phyloP scores from a whole-genome alignment of 2,329 filamentous ascomycete genomes.

The Pyrenophora seminiperda region DNA sequence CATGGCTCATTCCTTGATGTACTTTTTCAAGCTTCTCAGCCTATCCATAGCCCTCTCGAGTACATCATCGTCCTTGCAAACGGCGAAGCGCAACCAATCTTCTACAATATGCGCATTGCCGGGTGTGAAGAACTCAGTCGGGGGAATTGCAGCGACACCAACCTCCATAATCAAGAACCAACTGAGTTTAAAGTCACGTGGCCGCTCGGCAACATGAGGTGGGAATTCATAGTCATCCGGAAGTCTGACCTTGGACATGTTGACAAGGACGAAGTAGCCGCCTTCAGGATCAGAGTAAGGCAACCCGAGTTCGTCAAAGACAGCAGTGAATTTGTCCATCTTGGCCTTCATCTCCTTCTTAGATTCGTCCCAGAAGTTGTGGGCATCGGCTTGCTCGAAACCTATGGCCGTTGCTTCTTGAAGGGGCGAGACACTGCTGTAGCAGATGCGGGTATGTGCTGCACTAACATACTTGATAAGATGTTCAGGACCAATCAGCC shows the following conservation, averaged over 20 bases:
- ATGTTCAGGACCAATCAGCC: conserved; percentile 86
- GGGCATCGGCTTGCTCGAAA: conserved; percentile 84
- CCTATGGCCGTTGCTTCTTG: conserved; percentile 94
- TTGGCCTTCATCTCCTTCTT: conserved; percentile 88
- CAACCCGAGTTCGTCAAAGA: conserved; percentile 56
- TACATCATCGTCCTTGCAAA: conserved; percentile 92
- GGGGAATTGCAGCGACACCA: conserved; percentile 92
- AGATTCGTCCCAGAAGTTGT: conserved; percentile 85
- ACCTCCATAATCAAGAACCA: conserved; percentile 98
- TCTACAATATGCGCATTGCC: conserved; percentile 82
- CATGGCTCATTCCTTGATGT: conserved; percentile 44
- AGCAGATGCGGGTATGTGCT: conserved; percentile 96
- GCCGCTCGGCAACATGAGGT: conserved; percentile 80
- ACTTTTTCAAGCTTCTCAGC: conserved; percentile 56
- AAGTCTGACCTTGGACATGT: conserved; percentile 84
- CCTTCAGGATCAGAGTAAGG: conserved; percentile 90
- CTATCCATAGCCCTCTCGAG: conserved; percentile 58
- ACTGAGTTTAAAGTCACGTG: conserved; percentile 89
- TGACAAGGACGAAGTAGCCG: conserved; percentile 96
- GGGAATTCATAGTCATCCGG: conserved; percentile 88
- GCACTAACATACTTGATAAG: conserved; percentile 90
- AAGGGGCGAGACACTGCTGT: conserved; percentile 87
- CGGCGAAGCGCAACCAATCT: conserved; percentile 92
- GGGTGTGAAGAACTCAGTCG: conserved; percentile 95
- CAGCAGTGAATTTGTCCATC: conserved; percentile 81